A percentile compares a stretch with the other conserved stretches of the same genome.
Conservation (phyloP, 1,284 basidiomycete species). For the Chondrostereum purpureum region DNA sequence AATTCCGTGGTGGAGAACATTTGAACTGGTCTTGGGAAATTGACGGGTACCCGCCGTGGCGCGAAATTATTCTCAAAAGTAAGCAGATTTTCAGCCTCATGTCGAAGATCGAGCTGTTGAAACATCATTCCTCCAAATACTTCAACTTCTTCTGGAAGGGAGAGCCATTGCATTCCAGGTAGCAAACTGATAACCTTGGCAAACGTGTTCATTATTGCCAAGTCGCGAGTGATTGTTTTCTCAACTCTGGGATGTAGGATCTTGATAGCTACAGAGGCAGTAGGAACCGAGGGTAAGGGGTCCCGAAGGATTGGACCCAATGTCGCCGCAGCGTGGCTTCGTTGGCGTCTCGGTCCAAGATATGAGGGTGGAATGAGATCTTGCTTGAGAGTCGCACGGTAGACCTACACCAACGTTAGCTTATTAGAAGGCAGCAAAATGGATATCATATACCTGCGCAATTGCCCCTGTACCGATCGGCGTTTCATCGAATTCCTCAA, state of each 20-base stretch:
- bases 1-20: slow-evolving; percentile 77
- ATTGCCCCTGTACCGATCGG: slow-evolving; percentile 99
- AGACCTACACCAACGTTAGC: slow-evolving; percentile 48
- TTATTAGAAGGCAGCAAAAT: neutral
- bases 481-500: slow-evolving; percentile 81
- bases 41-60: slow-evolving; percentile 72
- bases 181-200: slow-evolving; percentile 74
- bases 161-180: slow-evolving; percentile 96
- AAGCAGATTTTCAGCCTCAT: slow-evolving; percentile 86
- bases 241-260: slow-evolving; percentile 85
- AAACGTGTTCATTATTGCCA: slow-evolving; percentile 94
- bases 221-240: slow-evolving; percentile 81
- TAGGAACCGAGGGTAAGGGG: slow-evolving; percentile 62
- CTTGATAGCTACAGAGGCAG: slow-evolving; percentile 90
- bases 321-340: slow-evolving; percentile 38
- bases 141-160: slow-evolving; percentile 90
- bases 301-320: slow-evolving; percentile 53
- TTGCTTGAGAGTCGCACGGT: slow-evolving; percentile 78
- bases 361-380: slow-evolving; percentile 82
- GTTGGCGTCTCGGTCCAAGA: slow-evolving; percentile 57
- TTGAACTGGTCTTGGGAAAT: slow-evolving; percentile 84
- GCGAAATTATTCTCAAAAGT: slow-evolving; percentile 87
- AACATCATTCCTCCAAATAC: slow-evolving; percentile 99
- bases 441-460: slow-evolving; percentile 66
- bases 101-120: slow-evolving; percentile 86